Evolutionary conservation across 106 monocot species (phyloP), one percentile per base, ranked within the genome.

Genomic region (Iris macrosiphon): DNA sequence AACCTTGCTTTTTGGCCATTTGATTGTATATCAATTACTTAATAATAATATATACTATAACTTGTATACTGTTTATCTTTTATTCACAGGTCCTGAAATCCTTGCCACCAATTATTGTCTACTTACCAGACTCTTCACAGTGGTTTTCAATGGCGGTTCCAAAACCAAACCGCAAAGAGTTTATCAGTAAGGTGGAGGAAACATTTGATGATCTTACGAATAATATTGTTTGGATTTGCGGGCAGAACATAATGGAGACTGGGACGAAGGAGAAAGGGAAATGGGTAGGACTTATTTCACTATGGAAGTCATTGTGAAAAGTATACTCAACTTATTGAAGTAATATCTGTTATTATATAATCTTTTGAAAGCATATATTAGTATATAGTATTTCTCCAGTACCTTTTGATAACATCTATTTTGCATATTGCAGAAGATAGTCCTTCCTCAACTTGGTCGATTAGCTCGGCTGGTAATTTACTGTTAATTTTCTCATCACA

Each of bases 101-200:
- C 50, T 55, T 81, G 52, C 65, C 80, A 45, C 83, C 87, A 52
- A 29, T 75, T 37, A 88, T 93, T 43, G 69, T 93, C 3, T 93
- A 93, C 73, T 80, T 93, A 60, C 77, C 82, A 13, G 93, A 93
- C 63, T 77, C 75, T 53, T 61, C 72, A 12, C 68, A 78, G 47
- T 87, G 87, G 81, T 52, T 82, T 31, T 74, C 68, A 44, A 77
- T 68, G 52, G 76, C 77, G 42, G 74, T 84, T 52, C 77, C 74
- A 20, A 80, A 75, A 55, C 74, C 83, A 38, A 69, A 66, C 8
- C 61, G 66, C 31, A 81, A 69, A 73, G 83, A 83, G 55, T 93
- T 88, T 59, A 21, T 87, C 18, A 41, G 45, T 35, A 78, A 75
- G 54, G 21, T 93, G 27, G 80, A 83, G 49, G 65, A 80, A 67